phyloP scores from a whole-genome alignment of 164 flowering plant genomes.

The Chimonanthus praecox region DNA sequence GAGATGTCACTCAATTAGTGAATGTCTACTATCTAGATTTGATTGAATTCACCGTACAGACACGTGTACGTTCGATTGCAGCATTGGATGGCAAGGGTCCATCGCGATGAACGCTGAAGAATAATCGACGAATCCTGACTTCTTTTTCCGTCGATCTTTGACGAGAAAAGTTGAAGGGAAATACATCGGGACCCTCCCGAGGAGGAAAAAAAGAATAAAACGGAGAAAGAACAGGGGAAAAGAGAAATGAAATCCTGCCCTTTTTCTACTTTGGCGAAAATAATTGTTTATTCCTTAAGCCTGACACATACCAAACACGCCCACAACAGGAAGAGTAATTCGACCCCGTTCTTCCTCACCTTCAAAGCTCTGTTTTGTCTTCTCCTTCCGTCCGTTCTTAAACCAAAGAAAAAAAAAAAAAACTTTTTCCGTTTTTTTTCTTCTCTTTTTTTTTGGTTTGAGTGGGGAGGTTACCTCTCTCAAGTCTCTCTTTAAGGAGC shows the following conservation, averaged over 20 bases:
- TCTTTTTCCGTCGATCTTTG: no score
- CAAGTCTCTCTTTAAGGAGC: neutral
- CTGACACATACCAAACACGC: neutral
- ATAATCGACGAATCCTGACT: no score
- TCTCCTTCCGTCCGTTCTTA: neutral
- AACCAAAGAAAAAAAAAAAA: neutral
- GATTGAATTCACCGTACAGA: no score
- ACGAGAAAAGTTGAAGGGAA: no score
- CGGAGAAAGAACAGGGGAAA: no score
- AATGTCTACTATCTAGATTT: no score
- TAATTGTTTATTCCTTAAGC: neutral
- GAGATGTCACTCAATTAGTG: no score
- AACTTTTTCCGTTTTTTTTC: neutral
- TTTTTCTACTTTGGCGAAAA: neutral
- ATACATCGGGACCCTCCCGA: no score
- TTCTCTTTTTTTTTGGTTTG: neutral
- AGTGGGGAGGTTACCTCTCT: neutral
- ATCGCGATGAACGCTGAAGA: no score
- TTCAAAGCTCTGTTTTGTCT: slow-evolving; percentile 10
- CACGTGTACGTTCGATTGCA: no score
- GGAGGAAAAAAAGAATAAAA: neutral
- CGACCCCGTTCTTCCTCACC: neutral
- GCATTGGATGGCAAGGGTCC: no score
- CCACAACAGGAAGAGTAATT: slow-evolving; percentile 3
- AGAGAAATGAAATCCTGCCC: neutral